Conservation (phyloP, 2,329 filamentous ascomycete genomes). For the Dactylonectria macrodidyma region DNA sequence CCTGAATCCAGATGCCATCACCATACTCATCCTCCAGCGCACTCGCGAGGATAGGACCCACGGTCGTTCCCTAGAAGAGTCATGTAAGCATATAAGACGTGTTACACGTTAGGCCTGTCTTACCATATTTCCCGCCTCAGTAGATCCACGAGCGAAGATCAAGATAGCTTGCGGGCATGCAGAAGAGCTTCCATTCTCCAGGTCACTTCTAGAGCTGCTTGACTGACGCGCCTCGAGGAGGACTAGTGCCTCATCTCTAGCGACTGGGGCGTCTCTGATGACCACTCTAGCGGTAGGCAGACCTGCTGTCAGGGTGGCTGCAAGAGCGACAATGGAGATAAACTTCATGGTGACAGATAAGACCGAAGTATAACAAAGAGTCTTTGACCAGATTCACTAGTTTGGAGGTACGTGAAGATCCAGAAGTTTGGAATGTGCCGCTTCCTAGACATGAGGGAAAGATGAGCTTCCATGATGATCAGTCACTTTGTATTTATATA, state of each 20-base stretch:
- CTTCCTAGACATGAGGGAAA: not conserved
- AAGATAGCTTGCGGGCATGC: conserved; percentile 56
- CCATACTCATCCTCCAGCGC: conserved; percentile 49
- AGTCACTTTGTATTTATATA: not conserved
- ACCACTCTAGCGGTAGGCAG: not conserved
- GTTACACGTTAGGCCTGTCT: conserved; percentile 6
- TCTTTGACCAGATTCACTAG: not conserved
- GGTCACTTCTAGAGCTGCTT: conserved; percentile 45
- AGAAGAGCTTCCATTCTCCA: conserved; percentile 46
- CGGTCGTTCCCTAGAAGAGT: conserved; percentile 45
- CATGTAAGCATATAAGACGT: not conserved
- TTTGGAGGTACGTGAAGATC: not conserved
- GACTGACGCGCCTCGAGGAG: conserved; percentile 39
- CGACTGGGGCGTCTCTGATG: not conserved
- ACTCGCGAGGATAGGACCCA: conserved; percentile 49
- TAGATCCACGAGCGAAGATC: conserved; percentile 58
- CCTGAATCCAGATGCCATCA: conserved; percentile 57
- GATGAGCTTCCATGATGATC: not conserved
- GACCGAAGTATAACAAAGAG: not conserved
- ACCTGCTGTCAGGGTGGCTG: conserved; percentile 6
- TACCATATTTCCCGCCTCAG: conserved; percentile 58
- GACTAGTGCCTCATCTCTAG: not conserved
- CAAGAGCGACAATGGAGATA: conserved; percentile 1
- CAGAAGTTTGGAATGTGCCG: not conserved
- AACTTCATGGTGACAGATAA: conserved; percentile 16